A percentile compares a stretch with the other conserved stretches of the same genome.
Evolutionary conservation across 1,139 yeast species (phyloP).

Genomic region (Wickerhamomyces sp.): DNA sequence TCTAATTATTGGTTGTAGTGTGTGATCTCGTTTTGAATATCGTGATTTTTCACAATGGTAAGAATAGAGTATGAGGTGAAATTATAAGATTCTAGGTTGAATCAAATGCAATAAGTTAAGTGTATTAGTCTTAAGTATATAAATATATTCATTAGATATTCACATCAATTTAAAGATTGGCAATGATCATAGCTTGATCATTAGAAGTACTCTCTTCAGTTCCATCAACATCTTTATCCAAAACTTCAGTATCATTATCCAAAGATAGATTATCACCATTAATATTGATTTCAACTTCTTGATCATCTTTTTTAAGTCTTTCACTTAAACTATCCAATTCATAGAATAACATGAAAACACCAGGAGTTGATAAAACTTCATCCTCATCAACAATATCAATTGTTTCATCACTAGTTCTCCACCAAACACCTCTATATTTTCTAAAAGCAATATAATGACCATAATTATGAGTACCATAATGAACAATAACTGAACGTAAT

Average conservation of each 20-base stretch:
- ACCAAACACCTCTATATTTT: conserved; percentile 79
- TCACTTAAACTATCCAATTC: conserved; percentile 49
- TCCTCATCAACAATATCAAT: conserved; percentile 75
- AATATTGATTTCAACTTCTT: conserved; percentile 16
- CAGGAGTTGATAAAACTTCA: conserved; percentile 77
- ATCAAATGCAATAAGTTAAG: too few species aligned
- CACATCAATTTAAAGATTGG: conserved; percentile 5
- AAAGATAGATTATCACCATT: conserved; percentile 20
- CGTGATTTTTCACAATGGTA: neutral
- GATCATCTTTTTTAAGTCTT: conserved; percentile 26
- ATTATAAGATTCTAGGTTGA: too few species aligned
- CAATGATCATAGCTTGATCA: conserved; percentile 10
- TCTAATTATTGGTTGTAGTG: neutral
- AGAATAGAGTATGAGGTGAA: too few species aligned
- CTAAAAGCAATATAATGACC: conserved; percentile 93
- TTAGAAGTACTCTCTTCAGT: neutral
- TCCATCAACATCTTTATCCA: neutral
- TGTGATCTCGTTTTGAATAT: neutral
- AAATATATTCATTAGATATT: too few species aligned
- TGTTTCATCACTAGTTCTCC: conserved; percentile 90
- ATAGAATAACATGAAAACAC: conserved; percentile 89
- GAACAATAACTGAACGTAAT: conserved; percentile 81
- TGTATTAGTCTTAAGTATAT: too few species aligned
- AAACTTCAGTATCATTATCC: conserved; percentile 1
- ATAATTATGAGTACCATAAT: conserved; percentile 90